Base-by-base conservation (phyloP, 2,329 filamentous ascomycete genomes). In the Talaromyces marneffei region DNA sequence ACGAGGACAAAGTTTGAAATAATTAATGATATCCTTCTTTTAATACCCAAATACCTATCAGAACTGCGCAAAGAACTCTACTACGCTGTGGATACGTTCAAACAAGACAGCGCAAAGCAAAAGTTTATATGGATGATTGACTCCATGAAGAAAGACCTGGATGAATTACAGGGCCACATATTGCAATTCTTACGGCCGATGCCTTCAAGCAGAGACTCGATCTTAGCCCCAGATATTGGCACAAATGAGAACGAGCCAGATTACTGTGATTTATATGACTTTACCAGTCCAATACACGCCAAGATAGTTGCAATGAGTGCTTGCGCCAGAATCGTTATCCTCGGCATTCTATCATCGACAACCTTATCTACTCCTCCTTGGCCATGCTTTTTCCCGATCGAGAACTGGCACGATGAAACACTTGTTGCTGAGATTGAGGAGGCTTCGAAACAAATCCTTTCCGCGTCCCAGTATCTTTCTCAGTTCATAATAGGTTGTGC, bases 401-500 rank as follows among this genome's bases (percentile, higher is more conserved):
- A 57, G 16, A 18, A 18, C 29, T 29, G 50, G 20, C 6, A 46
- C 5, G 27, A 62, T n/a, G 31, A n/a, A 25, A 6, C 6, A 40
- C 23, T 59, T 2, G 16, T 27, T 9, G 18, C n/a, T 9, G 56
- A 25, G 29, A 44, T 53, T 18, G 31, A 54, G 12, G 44, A 58
- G 16, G 46, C 46, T 46, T 62, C 55, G 1, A 20, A 48, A 37
- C 37, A 27, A 1, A 58, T 62, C 10, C 25, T 62, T 25, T 62
- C 55, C 3, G 60, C 60, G 8, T 48, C 60, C 23, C 20, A 9
- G 6, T 46, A 58, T 20, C 29, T 62, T 27, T 62, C 60, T 18
- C 33, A 18, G 16, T 53, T 58, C 31, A 48, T 53, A 16, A 58
- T 62, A 25, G 60, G 60, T 2, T 62, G 60, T 20, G 60, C 60